Percentiles rank a stretch among this genome's conserved stretches.
Conservation (phyloP, 2,329 filamentous ascomycete genomes). For the Fusarium fujikuroi region DNA sequence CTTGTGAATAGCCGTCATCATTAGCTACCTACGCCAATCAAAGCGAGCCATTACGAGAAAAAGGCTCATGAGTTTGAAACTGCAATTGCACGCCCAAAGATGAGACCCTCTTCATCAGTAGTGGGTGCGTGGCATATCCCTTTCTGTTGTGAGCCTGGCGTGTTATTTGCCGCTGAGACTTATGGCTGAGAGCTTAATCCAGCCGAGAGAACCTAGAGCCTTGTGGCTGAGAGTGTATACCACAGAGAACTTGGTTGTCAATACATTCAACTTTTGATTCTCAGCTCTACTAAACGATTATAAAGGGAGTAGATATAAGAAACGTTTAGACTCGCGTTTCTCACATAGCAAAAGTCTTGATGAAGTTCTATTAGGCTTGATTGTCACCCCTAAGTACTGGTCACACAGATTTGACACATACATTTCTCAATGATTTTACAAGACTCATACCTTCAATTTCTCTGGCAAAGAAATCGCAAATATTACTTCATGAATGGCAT, state of each 20-base stretch:
- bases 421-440: rapidly evolving
- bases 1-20: not conserved
- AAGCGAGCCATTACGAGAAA: rapidly evolving
- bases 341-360: rapidly evolving
- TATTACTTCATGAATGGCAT: not conserved
- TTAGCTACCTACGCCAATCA: not conserved
- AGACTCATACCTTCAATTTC: not conserved
- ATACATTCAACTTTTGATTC: not conserved
- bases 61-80: not conserved
- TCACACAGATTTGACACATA: not conserved
- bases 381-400: rapidly evolving
- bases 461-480: rapidly evolving
- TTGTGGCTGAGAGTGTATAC: not conserved
- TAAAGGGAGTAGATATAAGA: rapidly evolving
- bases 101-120: not conserved
- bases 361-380: not conserved
- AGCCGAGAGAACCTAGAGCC: too few relatives aligned
- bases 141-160: not conserved
- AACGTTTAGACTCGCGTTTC: rapidly evolving
- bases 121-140: not conserved
- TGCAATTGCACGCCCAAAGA: rapidly evolving
- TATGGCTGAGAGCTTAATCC: not conserved
- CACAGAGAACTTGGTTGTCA: not conserved
- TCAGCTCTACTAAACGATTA: rapidly evolving
- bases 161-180: not conserved